Conservation (phyloP, 2,329 filamentous ascomycete genomes). For the Fusarium sp. region DNA sequence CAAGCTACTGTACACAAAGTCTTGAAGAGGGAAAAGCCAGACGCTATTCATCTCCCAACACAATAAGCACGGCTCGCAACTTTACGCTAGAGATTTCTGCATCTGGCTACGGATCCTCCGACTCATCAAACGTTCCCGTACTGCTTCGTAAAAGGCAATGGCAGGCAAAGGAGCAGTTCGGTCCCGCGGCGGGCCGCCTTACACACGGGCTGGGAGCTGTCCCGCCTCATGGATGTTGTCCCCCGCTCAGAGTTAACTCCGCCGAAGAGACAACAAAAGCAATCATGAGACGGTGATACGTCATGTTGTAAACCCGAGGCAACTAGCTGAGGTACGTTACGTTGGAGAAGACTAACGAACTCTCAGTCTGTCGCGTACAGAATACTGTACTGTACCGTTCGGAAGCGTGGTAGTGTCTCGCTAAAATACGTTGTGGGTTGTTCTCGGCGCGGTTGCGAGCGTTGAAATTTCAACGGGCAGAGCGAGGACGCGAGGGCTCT, state of each 20-base stretch:
- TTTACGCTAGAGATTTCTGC: conserved; percentile 15
- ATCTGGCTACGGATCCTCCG: conserved; percentile 6
- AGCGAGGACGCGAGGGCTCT: neutral
- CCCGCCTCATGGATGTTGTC: conserved; percentile 11
- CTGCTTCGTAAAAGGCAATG: conserved; percentile 5
- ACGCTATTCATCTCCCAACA: conserved; percentile 21
- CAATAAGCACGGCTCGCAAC: conserved; percentile 7
- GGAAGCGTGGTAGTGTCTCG: conserved; percentile 9
- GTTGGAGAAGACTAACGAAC: conserved; percentile 1
- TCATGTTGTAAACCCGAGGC: conserved; percentile 21
- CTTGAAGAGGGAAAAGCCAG: conserved; percentile 2
- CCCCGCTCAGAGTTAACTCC: conserved; percentile 5
- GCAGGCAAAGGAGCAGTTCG: conserved; percentile 9
- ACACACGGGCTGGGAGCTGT: conserved; percentile 13
- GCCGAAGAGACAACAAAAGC: conserved; percentile 39
- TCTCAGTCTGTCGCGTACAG: neutral
- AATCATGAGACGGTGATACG: conserved; percentile 21
- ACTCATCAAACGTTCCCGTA: conserved; percentile 1
- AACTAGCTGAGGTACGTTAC: neutral
- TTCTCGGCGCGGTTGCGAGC: conserved; percentile 5
- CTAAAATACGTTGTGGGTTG: conserved; percentile 2
- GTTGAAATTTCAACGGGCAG: conserved; percentile 7
- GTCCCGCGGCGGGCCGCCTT: conserved; percentile 31
- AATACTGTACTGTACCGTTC: neutral
- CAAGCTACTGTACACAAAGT: conserved; percentile 14